These are phyloP conservation scores for Xylogone sp. DNA, from an alignment of 2,329 filamentous ascomycete species.

Conservation along the genomic window DNA sequence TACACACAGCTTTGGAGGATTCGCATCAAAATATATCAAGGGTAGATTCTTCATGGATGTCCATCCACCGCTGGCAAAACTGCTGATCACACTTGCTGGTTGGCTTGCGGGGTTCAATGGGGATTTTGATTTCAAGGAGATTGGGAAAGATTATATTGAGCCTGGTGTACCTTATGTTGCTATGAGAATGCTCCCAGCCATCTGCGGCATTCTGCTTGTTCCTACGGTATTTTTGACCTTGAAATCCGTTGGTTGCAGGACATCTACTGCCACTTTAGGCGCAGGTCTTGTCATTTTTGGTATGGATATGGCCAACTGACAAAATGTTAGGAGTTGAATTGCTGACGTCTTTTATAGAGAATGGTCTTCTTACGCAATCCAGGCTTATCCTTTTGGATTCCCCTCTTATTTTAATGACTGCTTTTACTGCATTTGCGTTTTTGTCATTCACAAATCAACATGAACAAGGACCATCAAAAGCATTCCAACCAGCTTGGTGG, in stretches of 20 bases:
- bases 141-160: slow-evolving; percentile 97
- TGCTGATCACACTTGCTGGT: slow-evolving; percentile 91
- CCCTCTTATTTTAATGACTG: slow-evolving; percentile 88
- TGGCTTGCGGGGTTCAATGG: slow-evolving; percentile 95
- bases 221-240: slow-evolving; percentile 93
- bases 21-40: slow-evolving; percentile 99
- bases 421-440: slow-evolving; percentile 85
- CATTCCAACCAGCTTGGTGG: slow-evolving; percentile 92
- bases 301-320: slow-evolving; percentile 35
- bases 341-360: slow-evolving; percentile 59
- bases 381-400: slow-evolving; percentile 95
- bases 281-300: slow-evolving; percentile 87
- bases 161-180: slow-evolving; percentile 94
- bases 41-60: slow-evolving; percentile 99
- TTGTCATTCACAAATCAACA: slow-evolving; percentile 95
- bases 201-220: slow-evolving; percentile 83
- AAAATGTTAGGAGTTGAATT: slow-evolving; percentile 2
- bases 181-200: slow-evolving; percentile 89
- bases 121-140: slow-evolving; percentile 98
- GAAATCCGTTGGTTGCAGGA: slow-evolving; percentile 86
- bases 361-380: slow-evolving; percentile 91
- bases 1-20: slow-evolving; percentile 81
- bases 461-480: slow-evolving; percentile 82
- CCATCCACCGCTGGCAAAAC: slow-evolving; percentile 94
- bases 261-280: slow-evolving; percentile 77